A percentile compares a stretch with the other conserved stretches of the same genome.
Evolutionary conservation across 768 basidiomycete genomes (phyloP).

Genomic region (Boletus speciosus): DNA sequence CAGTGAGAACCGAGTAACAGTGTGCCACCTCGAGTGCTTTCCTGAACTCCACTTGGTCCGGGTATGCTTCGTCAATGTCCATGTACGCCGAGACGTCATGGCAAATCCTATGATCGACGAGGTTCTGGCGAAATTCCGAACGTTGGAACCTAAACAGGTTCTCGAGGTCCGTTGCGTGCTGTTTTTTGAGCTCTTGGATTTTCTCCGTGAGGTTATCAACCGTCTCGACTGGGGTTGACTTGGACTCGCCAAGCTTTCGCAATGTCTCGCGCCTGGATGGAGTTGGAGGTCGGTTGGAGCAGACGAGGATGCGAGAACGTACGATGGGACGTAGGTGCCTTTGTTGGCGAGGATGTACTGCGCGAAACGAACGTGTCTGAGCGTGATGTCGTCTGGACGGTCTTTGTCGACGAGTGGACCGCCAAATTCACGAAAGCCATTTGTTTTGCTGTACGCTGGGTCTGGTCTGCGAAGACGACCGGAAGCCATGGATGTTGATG

Average conservation of each 20-base stretch:
- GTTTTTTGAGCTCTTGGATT: slow-evolving; percentile 29
- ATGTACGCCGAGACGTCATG: slow-evolving; percentile 28
- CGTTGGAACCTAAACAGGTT: slow-evolving; percentile 30
- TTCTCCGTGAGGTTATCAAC: slow-evolving; percentile 24
- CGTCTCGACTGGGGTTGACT: slow-evolving; percentile 20
- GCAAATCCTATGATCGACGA: slow-evolving; percentile 25
- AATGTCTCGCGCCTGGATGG: slow-evolving; percentile 18
- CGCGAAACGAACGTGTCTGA: slow-evolving; percentile 35
- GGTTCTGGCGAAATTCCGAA: slow-evolving; percentile 32
- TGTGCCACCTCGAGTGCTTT: slow-evolving; percentile 21
- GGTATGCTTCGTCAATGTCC: slow-evolving; percentile 25
- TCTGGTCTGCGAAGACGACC: slow-evolving; percentile 11
- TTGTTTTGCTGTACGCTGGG: slow-evolving; percentile 7
- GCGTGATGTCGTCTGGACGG: slow-evolving; percentile 22
- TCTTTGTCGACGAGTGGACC: slow-evolving; percentile 6
- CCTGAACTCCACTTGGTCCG: slow-evolving; percentile 25
- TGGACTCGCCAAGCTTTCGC: slow-evolving; percentile 20
- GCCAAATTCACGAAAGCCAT: slow-evolving; percentile 25
- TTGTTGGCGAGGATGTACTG: slow-evolving; percentile 41
- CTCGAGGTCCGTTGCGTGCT: slow-evolving; percentile 31
- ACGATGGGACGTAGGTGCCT: slow-evolving; percentile 40
- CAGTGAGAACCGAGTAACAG: neutral
- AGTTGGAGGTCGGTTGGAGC: neutral
- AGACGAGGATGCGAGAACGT: slow-evolving; percentile 5
- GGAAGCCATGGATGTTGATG: slow-evolving; percentile 2